Base-by-base conservation (phyloP, 2,329 filamentous ascomycete species). In the Calonectria pseudoturangicola region DNA sequence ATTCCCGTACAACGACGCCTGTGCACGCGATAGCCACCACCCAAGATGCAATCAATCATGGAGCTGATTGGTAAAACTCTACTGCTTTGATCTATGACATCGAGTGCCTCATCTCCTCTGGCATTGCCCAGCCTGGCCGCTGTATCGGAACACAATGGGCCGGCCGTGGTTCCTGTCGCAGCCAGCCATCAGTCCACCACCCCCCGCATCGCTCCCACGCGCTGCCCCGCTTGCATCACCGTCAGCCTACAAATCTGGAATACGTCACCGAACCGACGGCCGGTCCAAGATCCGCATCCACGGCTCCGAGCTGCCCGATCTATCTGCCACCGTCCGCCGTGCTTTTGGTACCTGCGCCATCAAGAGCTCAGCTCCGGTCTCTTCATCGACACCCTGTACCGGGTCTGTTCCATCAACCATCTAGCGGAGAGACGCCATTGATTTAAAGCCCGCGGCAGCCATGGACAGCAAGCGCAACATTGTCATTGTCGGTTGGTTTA, bases 401-500 rank as follows among this genome's bases (percentile, higher is more conserved):
- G 13, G n/a, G 21, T 41, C 30, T 58, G 30, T 33, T 25, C 54
- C 15, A 2, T 41, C n/a, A 18, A 41, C 39, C 21, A 10, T 25
- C 13, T 27, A 39, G 13, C 16, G 33, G 21, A 60, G 27, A 54
- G 50, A 9, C 30, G n/a, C n/a, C 27, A 15, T 63, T 48, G 7
- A 50, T 64, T 28, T 5, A 30, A 33, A 51, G 36, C 48, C 47
- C 25, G n/a, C 15, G n/a, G 18, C 45, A 48, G 63, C 45, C 27
- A 85, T 85, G 83, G 83, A 84, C 10, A 77, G 72, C 41, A 83
- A 81, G 75, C 85, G 83, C 70, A 86, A 88, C 45, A 89, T 89
- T 62, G 86, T 90, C 75, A 88, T 90, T 70, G 83, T 90, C 71
- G 86, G 86, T 87, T 79, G 71, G 85, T 82, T 56, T 69, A 56